A percentile compares a stretch with the other conserved stretches of the same genome.
These are phyloP conservation scores for Dactylellina haptotyla DNA, from an alignment of 2,329 filamentous ascomycete species.

Conservation along the genomic window DNA sequence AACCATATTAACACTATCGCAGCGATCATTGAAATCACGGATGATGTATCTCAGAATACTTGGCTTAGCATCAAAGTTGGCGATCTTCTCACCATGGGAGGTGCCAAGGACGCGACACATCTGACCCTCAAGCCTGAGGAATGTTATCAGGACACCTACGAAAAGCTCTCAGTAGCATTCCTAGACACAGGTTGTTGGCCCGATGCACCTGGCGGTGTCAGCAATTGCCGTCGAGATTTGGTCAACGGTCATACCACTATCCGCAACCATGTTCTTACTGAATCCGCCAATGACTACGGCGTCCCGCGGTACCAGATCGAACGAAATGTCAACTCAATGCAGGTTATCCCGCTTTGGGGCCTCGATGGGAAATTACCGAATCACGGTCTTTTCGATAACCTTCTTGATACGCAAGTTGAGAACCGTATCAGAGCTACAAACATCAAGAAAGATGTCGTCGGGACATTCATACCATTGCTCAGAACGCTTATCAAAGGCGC, in stretches of 20 bases:
- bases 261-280: constrained; percentile 68
- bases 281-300: constrained; percentile 68
- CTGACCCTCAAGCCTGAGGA: constrained; percentile 62
- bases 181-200: constrained; percentile 68
- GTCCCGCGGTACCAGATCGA: constrained; percentile 69
- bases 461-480: constrained; percentile 68
- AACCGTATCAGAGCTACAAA: constrained; percentile 63
- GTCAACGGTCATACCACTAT: constrained; percentile 68
- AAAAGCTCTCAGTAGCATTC: constrained; percentile 67
- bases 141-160: constrained; percentile 64
- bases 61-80: constrained; percentile 62
- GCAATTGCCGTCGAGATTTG: constrained; percentile 68
- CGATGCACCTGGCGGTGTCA: constrained; percentile 68
- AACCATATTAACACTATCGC: constrained; percentile 61
- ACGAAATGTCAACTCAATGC: constrained; percentile 68
- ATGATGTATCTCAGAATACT: constrained; percentile 61
- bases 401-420: constrained; percentile 66
- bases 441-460: constrained; percentile 64
- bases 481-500: constrained; percentile 66
- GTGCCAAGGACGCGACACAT: constrained; percentile 63
- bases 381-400: constrained; percentile 68
- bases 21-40: constrained; percentile 61
- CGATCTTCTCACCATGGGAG: constrained; percentile 63
- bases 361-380: constrained; percentile 67
- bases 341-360: constrained; percentile 68